Base-by-base conservation (phyloP, 1,284 basidiomycete genomes). In the Ustilago lituana region DNA sequence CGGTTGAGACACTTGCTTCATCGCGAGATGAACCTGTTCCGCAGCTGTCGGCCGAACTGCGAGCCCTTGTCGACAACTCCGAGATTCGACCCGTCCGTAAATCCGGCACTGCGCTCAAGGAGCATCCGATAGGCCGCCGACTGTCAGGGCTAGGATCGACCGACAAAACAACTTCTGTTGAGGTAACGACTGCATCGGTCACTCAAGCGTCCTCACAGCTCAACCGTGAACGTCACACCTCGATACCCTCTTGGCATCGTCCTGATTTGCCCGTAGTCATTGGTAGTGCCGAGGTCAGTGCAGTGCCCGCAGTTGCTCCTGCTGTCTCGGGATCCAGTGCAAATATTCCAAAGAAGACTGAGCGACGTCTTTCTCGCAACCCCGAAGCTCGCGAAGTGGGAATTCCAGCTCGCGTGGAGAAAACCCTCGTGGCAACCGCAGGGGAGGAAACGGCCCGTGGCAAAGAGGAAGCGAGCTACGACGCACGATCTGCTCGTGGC, bases 401-500 rank as follows among this genome's bases (percentile, higher is more conserved):
- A 6, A 63, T 67, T 8, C 64, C 61, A 1, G 38, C 57, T 5
- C 65, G 65, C 8, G 65, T 69, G 23, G 66, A 62, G 32, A 65
- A 59, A 48, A 55, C 57, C 6, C 60, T 68, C 7, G 45, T 44
- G 43, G 51, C 60, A 26, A 40, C 65, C 0, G 24, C n/a, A 4
- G n/a, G 48, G 20, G 41, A 54, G 27, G 20, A n/a, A 23, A 31
- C 33, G 17, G 26, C 26, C 29, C 31, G 43, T 20, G 31, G 22
- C 51, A 64, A 51, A 19, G 46, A 44, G 10, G 53, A 57, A 11
- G 11, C 26, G 4, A 26, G 66, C 11, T 91, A 91, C 77, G 88
- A 91, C 73, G 82, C 90, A 19, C 87, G 88, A 5, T 91, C 89
- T 35, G 90, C 90, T 10, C 86, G 90, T 22, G 90, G 91, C 3